A percentile compares a stretch with the other conserved stretches of the same genome.
Conservation (phyloP, 1,284 basidiomycete genomes). For the Fomitopsis betulina region DNA sequence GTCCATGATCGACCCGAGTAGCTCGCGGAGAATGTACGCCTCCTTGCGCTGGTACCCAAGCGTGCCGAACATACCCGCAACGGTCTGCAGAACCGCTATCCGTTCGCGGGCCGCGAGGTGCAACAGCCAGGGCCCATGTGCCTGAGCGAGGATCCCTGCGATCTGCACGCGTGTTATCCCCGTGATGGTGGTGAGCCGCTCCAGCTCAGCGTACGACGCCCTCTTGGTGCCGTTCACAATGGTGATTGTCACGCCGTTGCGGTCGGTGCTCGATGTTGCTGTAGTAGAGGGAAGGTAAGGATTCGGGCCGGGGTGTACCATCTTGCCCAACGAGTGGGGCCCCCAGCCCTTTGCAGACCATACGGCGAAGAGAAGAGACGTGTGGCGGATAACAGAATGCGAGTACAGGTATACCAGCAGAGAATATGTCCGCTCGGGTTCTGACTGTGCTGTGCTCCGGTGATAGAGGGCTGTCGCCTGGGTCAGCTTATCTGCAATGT, state of each 20-base stretch:
- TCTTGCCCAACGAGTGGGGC: conserved; percentile 68
- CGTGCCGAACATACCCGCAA: conserved; percentile 72
- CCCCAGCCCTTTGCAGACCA: conserved; percentile 90
- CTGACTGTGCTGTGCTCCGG: conserved; percentile 45
- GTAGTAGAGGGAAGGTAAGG: conserved; percentile 45
- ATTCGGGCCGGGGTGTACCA: conserved; percentile 60
- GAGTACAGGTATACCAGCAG: conserved; percentile 65
- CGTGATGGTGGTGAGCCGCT: conserved; percentile 62
- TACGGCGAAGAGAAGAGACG: conserved; percentile 65
- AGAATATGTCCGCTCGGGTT: conserved; percentile 52
- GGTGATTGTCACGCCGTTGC: conserved; percentile 7
- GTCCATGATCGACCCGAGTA: conserved; percentile 76
- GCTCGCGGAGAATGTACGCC: conserved; percentile 79
- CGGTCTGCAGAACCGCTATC: conserved; percentile 62
- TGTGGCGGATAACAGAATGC: conserved; percentile 62
- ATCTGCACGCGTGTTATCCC: conserved; percentile 69
- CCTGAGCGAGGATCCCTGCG: conserved; percentile 56
- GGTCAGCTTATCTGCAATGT: conserved; percentile 61
- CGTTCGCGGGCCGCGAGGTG: conserved; percentile 76
- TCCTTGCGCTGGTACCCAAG: conserved; percentile 84
- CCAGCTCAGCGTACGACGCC: conserved; percentile 40
- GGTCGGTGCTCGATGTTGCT: conserved; percentile 25
- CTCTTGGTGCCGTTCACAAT: conserved; percentile 6
- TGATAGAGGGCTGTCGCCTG: conserved; percentile 64
- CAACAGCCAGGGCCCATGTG: conserved; percentile 82